Evolutionary conservation across 108 stramenopile genomes (phyloP).

Genomic region (Stephanodiscus minutulus): DNA sequence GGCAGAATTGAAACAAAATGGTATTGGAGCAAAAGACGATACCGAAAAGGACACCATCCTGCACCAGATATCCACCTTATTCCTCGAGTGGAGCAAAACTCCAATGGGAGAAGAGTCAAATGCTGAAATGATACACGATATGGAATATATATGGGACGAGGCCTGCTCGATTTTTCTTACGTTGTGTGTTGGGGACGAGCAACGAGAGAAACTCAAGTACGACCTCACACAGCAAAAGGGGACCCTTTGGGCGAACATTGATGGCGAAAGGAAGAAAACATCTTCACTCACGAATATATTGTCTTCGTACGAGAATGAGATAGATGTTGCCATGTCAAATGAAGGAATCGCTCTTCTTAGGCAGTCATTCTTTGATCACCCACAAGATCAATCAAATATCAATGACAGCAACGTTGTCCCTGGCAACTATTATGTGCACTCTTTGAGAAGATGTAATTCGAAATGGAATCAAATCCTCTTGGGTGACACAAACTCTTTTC

Average conservation of each 20-base stretch:
- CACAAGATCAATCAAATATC: slow-evolving; percentile 11
- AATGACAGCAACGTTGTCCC: slow-evolving; percentile 17
- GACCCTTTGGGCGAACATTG: slow-evolving; percentile 40
- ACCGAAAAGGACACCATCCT: slow-evolving; percentile 10
- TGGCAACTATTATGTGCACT: slow-evolving; percentile 39
- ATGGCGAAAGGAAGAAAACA: slow-evolving; percentile 39
- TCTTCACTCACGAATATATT: slow-evolving; percentile 44
- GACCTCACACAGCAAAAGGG: slow-evolving; percentile 48
- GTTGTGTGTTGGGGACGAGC: slow-evolving; percentile 9
- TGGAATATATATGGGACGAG: slow-evolving; percentile 42
- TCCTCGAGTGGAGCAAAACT: slow-evolving; percentile 40
- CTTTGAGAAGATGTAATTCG: slow-evolving; percentile 30
- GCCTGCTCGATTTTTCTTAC: slow-evolving; percentile 26
- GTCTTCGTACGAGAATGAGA: slow-evolving; percentile 67
- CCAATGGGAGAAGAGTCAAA: slow-evolving; percentile 54
- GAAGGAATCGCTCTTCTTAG: slow-evolving; percentile 47
- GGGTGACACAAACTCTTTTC: slow-evolving; percentile 24
- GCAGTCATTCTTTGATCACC: slow-evolving; percentile 10
- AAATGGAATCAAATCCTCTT: slow-evolving; percentile 39
- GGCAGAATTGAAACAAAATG: slow-evolving; percentile 4
- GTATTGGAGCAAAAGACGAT: slow-evolving; percentile 1
- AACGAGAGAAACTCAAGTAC: slow-evolving; percentile 12
- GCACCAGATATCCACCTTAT: slow-evolving; percentile 27
- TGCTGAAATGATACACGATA: slow-evolving; percentile 50
- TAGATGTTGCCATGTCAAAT: slow-evolving; percentile 67